Evolutionary conservation across 2,329 filamentous ascomycete genomes (phyloP).

Genomic region (Botrytis galanthina): DNA sequence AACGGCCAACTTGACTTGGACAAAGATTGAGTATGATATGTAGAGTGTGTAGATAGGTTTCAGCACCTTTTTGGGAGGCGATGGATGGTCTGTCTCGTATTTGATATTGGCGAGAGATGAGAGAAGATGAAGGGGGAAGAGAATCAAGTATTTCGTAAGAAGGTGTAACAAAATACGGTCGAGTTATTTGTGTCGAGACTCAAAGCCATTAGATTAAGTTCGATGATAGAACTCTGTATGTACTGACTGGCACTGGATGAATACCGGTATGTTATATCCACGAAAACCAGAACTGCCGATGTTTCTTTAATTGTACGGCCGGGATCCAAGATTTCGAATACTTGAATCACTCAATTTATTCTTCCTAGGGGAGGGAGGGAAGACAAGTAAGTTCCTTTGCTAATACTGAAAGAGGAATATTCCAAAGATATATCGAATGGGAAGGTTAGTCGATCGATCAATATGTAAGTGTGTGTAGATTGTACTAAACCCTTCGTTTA

Average conservation of each 20-base stretch:
- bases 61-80: neutral
- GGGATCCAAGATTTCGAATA: neutral
- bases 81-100: neutral
- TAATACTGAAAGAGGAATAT: conserved; percentile 4
- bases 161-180: neutral
- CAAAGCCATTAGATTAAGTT: neutral
- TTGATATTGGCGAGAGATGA: neutral
- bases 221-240: neutral
- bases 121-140: neutral
- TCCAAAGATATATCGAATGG: neutral
- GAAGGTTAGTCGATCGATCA: neutral
- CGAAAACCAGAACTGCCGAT: neutral
- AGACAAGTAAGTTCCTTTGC: no score
- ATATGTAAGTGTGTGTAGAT: neutral
- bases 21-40: neutral
- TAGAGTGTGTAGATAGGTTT: neutral
- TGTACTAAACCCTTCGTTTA: neutral
- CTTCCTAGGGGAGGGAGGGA: neutral
- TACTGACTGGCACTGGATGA: neutral
- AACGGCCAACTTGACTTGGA: conserved; percentile 3
- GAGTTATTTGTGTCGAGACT: neutral
- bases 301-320: neutral
- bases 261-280: neutral
- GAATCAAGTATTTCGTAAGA: neutral
- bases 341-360: neutral